A percentile compares a stretch with the other conserved stretches of the same genome.
Conservation (phyloP, 495 filamentous ascomycete species). For the Lophium mytilinum region DNA sequence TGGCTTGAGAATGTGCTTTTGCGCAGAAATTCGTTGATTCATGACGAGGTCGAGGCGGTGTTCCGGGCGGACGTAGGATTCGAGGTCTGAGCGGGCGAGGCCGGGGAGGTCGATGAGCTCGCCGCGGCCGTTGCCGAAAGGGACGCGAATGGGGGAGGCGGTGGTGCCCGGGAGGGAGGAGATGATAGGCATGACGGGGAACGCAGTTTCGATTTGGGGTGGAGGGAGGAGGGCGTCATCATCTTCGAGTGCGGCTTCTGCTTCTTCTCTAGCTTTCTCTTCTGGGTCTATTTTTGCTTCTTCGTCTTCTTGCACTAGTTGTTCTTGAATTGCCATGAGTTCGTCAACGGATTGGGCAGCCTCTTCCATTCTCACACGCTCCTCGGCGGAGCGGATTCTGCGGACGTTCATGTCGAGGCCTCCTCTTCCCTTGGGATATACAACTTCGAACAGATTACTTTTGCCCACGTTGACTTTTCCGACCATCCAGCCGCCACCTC, state of each 20-base stretch:
- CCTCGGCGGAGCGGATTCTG: constrained; percentile 21
- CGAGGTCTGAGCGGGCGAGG: constrained; percentile 59
- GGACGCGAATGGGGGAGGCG: constrained; percentile 82
- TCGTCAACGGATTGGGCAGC: constrained; percentile 11
- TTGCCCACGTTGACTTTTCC: constrained; percentile 98
- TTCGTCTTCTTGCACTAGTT: constrained; percentile 19
- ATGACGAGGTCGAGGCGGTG: constrained; percentile 64
- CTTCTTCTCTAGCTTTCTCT: constrained; percentile 4
- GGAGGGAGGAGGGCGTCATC: constrained; percentile 60
- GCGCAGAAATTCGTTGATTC: constrained; percentile 57
- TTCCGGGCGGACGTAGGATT: constrained; percentile 55
- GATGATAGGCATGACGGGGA: constrained; percentile 71
- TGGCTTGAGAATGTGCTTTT: constrained; percentile 62
- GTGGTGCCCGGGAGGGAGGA: constrained; percentile 89
- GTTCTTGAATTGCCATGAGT: constrained; percentile 11
- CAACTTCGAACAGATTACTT: constrained; percentile 74
- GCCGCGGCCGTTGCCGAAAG: constrained; percentile 74
- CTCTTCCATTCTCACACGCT: constrained; percentile 10
- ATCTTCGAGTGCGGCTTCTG: constrained; percentile 25
- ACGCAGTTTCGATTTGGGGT: constrained; percentile 58
- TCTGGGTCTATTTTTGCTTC: constrained; percentile 4
- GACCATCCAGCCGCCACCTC: constrained; percentile 91
- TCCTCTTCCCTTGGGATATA: constrained; percentile 74
- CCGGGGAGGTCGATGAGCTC: constrained; percentile 95
- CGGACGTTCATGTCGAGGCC: constrained; percentile 30